Base-by-base conservation (phyloP, 352 stramenopile species). In the Phytophthora europaea region DNA sequence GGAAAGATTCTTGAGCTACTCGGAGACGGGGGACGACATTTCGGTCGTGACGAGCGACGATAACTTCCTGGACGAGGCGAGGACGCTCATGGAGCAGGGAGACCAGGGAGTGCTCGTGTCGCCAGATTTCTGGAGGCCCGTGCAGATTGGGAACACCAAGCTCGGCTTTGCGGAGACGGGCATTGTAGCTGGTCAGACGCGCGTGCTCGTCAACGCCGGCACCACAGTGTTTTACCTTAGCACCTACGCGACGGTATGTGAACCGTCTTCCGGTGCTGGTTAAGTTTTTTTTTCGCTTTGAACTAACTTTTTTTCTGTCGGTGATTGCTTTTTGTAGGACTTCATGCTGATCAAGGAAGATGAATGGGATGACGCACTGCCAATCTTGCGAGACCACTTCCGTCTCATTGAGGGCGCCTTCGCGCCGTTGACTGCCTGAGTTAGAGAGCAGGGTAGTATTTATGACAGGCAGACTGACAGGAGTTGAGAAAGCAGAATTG, bases 271-370 rank as follows among this genome's bases (percentile, higher is more conserved):
- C 40, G 1, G 16, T 22, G 43, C 18, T 20, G 40, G 40, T 43
- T 43, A 43, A 15, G 18, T 48, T 48, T 10, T 43, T 43, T 18
- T 18, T n/a, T 45, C 4, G 18, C 43, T 50, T n/a, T 1, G n/a
- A 50, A 8, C 43, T 23, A 50, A 50, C 16, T 22, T 50, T 50
- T 13, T 9, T 15, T 31, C n/a, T 52, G 26, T 31, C 26, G 26
- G 31, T 45, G 28, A 10, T 54, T 20, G 12, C 10, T 33, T 28
- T 38, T 13, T 61, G 7, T 36, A 88, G 80, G 84, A 91, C 31
- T 89, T 88, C 16, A 89, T 91, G 84, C 50, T 91, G 13, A 88
- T 91, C 78, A 91, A 89, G 58, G 84, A 91, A 56, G 84, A 91
- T 73, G 84, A 91, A 65, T 91, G 84, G 84, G 68, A 78, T 16